Evolutionary conservation across 192 early-diverging fungal species (phyloP).

Genomic region (Backusella parvicylindrica): DNA sequence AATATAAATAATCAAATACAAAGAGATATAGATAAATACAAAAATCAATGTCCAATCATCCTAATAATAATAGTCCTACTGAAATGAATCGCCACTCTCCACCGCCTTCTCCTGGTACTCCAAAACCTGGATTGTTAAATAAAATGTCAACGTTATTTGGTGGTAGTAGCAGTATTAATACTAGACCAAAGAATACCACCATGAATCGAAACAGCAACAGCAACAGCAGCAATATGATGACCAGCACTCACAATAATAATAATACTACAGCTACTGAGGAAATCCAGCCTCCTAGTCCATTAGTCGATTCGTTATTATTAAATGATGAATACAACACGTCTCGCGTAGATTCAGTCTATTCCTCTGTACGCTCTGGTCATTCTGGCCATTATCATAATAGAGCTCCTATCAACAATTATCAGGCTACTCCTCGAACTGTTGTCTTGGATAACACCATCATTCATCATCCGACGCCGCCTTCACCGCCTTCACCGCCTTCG

Average conservation of each 20-base stretch:
- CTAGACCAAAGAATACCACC: background rate
- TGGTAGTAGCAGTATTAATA: background rate
- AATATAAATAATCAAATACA: background rate
- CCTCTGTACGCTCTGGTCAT: constrained; percentile 15
- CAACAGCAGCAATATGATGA: background rate
- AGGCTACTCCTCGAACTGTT: constrained; percentile 15
- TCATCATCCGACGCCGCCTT: background rate
- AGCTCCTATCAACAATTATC: background rate
- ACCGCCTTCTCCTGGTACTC: background rate
- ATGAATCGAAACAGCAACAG: background rate
- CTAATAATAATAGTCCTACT: background rate
- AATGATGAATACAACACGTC: constrained; percentile 11
- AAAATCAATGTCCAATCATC: no score
- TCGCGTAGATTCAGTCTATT: constrained; percentile 23
- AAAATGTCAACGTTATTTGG: constrained; percentile 17
- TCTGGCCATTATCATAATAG: background rate
- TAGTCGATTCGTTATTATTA: constrained; percentile 2
- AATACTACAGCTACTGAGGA: background rate
- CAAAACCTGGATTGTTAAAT: constrained; percentile 7
- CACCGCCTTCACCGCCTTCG: background rate
- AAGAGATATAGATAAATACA: background rate
- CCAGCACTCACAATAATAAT: background rate
- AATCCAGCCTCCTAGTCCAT: background rate
- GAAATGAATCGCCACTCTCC: background rate
- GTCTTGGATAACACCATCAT: constrained; percentile 4